Conservation (phyloP, 164 flowering plant species). For the Pachysandra terminalis region DNA sequence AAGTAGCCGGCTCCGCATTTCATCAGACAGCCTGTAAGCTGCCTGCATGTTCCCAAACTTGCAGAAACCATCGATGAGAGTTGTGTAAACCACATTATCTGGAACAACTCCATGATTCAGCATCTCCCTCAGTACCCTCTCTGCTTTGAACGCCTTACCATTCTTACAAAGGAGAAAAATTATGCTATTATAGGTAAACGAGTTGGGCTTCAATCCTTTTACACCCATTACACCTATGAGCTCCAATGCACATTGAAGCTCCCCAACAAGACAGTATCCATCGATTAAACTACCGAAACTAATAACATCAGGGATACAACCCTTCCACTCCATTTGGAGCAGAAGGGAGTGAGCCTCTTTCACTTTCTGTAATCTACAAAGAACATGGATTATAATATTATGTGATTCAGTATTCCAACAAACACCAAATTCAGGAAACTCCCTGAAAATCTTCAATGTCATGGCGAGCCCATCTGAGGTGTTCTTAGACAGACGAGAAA, state of each 20-base stretch:
- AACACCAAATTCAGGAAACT: slow-evolving; percentile 46
- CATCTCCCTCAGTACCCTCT: slow-evolving; percentile 50
- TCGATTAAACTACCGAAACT: slow-evolving; percentile 55
- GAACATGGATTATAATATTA: slow-evolving; percentile 44
- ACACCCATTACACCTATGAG: slow-evolving; percentile 47
- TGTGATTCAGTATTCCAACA: slow-evolving; percentile 49
- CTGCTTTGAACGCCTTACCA: slow-evolving; percentile 50
- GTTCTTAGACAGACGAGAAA: slow-evolving; percentile 32
- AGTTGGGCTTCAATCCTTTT: slow-evolving; percentile 55
- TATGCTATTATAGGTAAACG: slow-evolving; percentile 46
- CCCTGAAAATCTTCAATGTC: slow-evolving; percentile 31
- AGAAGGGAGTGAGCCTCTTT: slow-evolving; percentile 62
- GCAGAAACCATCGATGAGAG: slow-evolving; percentile 57
- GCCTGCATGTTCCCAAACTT: slow-evolving; percentile 40
- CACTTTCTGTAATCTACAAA: slow-evolving; percentile 42
- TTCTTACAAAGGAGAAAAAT: slow-evolving; percentile 44
- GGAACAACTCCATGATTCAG: slow-evolving; percentile 30
- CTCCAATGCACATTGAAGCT: slow-evolving; percentile 32
- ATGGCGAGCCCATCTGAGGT: slow-evolving; percentile 19
- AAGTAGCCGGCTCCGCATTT: slow-evolving; percentile 41
- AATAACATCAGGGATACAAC: slow-evolving; percentile 49
- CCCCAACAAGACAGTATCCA: slow-evolving; percentile 47
- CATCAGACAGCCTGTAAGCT: slow-evolving; percentile 40
- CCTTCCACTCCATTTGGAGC: slow-evolving; percentile 49
- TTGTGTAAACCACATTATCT: slow-evolving; percentile 58